Percentiles rank a stretch among this genome's conserved stretches.
Evolutionary conservation across 2,329 filamentous ascomycete genomes (phyloP).

Genomic region (Neofusicoccum parvum): DNA sequence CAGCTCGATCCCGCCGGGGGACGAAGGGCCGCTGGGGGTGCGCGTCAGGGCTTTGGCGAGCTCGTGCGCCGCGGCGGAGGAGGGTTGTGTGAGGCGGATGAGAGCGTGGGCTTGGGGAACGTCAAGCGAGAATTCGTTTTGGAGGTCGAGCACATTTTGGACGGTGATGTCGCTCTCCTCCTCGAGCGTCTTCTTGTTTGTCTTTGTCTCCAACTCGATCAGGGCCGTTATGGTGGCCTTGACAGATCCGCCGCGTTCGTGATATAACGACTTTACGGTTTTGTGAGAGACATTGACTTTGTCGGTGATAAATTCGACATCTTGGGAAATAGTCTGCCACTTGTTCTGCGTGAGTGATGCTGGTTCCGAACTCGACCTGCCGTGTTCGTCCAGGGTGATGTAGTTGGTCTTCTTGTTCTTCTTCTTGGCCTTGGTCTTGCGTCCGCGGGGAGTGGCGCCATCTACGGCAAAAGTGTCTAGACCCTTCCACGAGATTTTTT

Average conservation of each 20-base stretch:
- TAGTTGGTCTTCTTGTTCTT: slow-evolving; percentile 38
- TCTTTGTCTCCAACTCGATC: slow-evolving; percentile 48
- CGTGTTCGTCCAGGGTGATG: slow-evolving; percentile 33
- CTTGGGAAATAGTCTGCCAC: slow-evolving; percentile 60
- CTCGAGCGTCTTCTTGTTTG: slow-evolving; percentile 22
- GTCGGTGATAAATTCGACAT: slow-evolving; percentile 63
- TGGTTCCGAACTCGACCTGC: slow-evolving; percentile 26
- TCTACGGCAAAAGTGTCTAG: slow-evolving; percentile 78
- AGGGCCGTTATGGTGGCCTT: slow-evolving; percentile 58
- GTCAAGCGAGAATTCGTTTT: slow-evolving; percentile 56
- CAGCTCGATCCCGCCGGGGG: slow-evolving; percentile 48
- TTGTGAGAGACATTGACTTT: slow-evolving; percentile 52
- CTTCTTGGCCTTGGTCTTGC: slow-evolving; percentile 50
- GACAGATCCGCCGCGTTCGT: slow-evolving; percentile 59
- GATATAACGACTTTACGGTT: slow-evolving; percentile 59
- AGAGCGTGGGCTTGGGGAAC: slow-evolving; percentile 54
- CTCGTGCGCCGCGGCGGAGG: slow-evolving; percentile 60
- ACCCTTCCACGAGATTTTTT: slow-evolving; percentile 61
- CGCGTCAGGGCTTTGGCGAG: slow-evolving; percentile 58
- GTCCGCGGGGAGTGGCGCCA: slow-evolving; percentile 47
- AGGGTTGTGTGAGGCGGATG: slow-evolving; percentile 59
- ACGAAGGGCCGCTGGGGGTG: slow-evolving; percentile 30
- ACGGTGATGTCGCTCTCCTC: slow-evolving; percentile 46
- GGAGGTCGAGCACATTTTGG: slow-evolving; percentile 56
- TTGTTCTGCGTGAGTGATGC: slow-evolving; percentile 47